A percentile compares a stretch with the other conserved stretches of the same genome.
Evolutionary conservation across 441 rosid species (phyloP).

Genomic region (Eutrema salsugineum): DNA sequence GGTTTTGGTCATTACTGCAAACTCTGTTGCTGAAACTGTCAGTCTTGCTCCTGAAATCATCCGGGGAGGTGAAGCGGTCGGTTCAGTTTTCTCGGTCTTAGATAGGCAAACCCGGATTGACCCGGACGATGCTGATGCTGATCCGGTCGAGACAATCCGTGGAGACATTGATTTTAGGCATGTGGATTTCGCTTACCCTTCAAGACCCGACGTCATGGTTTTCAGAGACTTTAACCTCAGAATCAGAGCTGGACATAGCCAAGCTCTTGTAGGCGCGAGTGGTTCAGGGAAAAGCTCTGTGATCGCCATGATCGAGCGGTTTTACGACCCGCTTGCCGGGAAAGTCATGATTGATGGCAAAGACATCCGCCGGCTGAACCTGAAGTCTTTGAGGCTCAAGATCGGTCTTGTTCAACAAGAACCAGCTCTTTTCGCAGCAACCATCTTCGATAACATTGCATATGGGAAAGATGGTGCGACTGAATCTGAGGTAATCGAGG

Average conservation of each 20-base stretch:
- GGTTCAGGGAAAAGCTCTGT: conserved; percentile 98
- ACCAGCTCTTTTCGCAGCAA: conserved; percentile 91
- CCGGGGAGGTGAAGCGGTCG: conserved; percentile 96
- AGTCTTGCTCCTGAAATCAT: conserved; percentile 98
- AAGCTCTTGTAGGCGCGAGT: conserved; percentile 97
- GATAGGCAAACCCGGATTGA: conserved; percentile 83
- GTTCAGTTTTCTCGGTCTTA: conserved; percentile 87
- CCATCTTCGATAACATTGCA: conserved; percentile 91
- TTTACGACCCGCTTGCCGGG: conserved; percentile 83
- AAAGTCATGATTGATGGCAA: conserved; percentile 97
- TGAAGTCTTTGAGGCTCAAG: conserved; percentile 81
- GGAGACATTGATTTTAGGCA: conserved; percentile 97
- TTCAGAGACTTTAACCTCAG: conserved; percentile 78
- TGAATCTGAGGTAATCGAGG: conserved; percentile 92
- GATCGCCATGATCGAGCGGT: conserved; percentile 85
- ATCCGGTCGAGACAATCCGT: conserved; percentile 71
- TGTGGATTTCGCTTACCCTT: conserved; percentile 96
- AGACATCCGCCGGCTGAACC: conserved; percentile 78
- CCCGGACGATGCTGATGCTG: conserved; percentile 90
- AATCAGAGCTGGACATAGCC: conserved; percentile 95
- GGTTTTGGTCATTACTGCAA: conserved; percentile 87
- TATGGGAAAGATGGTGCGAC: conserved; percentile 92
- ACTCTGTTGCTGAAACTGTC: conserved; percentile 97
- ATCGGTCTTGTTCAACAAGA: conserved; percentile 98
- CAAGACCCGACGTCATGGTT: conserved; percentile 80